Evolutionary conservation across 768 basidiomycete genomes (phyloP).

Genomic region (Pleurotus djamor): DNA sequence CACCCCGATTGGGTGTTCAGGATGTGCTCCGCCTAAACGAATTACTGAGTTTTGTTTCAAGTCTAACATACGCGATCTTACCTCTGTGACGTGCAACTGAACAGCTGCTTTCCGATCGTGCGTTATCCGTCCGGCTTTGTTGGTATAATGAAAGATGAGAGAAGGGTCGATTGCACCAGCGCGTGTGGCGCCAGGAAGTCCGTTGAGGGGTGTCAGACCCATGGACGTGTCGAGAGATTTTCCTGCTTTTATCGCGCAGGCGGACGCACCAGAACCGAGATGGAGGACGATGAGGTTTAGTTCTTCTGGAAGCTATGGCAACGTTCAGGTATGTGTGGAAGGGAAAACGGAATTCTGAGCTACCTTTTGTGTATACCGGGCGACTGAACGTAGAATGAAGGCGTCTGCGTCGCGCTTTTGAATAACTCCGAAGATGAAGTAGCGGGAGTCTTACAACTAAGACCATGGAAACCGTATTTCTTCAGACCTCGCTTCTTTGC

Average conservation of each 20-base stretch:
- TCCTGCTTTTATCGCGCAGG: constrained; percentile 72
- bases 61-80: constrained; percentile 11
- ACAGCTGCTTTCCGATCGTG: constrained; percentile 46
- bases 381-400: constrained; percentile 65
- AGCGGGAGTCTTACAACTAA: constrained; percentile 54
- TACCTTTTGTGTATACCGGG: constrained; percentile 57
- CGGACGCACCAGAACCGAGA: constrained; percentile 88
- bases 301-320: constrained; percentile 33
- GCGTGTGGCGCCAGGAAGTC: constrained; percentile 87
- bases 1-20: constrained; percentile 78
- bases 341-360: not conserved
- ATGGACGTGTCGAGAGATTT: constrained; percentile 84
- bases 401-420: constrained; percentile 37
- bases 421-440: not conserved
- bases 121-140: constrained; percentile 48
- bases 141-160: constrained; percentile 83
- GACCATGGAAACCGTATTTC: constrained; percentile 92
- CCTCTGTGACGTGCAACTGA: constrained; percentile 53
- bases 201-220: constrained; percentile 83
- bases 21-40: constrained; percentile 61
- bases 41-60: not conserved
- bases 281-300: constrained; percentile 82
- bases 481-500: constrained; percentile 66
- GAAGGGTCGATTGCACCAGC: constrained; percentile 82
- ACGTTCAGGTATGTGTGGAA: not conserved